Conservation (phyloP, 2,329 filamentous ascomycete genomes). For the Claviceps sorghi region DNA sequence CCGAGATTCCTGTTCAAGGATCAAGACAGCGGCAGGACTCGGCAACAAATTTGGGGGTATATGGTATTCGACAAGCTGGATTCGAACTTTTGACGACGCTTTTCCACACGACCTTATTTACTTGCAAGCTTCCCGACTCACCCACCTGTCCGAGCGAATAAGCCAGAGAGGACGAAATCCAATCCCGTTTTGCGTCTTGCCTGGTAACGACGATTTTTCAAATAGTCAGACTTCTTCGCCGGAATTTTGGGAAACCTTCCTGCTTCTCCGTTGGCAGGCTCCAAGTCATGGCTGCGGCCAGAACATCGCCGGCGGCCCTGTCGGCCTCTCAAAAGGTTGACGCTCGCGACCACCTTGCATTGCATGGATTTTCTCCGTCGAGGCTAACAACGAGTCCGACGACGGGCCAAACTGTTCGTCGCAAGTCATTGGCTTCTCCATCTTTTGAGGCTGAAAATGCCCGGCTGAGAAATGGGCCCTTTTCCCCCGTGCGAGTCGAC, state of each 20-base stretch:
- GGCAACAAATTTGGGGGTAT: background rate
- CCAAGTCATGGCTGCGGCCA: slow-evolving; percentile 20
- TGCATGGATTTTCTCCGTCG: slow-evolving; percentile 2
- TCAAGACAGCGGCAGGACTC: background rate
- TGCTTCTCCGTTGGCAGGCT: background rate
- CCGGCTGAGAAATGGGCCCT: slow-evolving; percentile 35
- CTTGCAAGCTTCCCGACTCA: background rate
- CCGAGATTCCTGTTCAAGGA: background rate
- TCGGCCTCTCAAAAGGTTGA: slow-evolving; percentile 15
- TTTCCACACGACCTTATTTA: background rate
- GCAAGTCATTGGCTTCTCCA: slow-evolving; percentile 24
- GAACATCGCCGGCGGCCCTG: slow-evolving; percentile 20
- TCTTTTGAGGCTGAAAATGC: slow-evolving; percentile 16
- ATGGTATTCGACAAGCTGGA: background rate
- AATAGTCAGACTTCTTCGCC: background rate
- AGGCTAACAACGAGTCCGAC: slow-evolving; percentile 10
- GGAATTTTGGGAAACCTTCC: background rate
- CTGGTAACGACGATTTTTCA: background rate
- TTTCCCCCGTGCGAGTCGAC: slow-evolving; percentile 42
- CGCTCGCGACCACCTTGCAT: slow-evolving; percentile 7
- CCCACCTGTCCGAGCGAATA: background rate
- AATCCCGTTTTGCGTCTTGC: background rate
- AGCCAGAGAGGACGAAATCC: background rate
- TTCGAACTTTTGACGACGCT: background rate
- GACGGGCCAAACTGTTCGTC: slow-evolving; percentile 11